Evolutionary conservation across 768 basidiomycete genomes (phyloP).

Genomic region (Butyriboletus loyo): DNA sequence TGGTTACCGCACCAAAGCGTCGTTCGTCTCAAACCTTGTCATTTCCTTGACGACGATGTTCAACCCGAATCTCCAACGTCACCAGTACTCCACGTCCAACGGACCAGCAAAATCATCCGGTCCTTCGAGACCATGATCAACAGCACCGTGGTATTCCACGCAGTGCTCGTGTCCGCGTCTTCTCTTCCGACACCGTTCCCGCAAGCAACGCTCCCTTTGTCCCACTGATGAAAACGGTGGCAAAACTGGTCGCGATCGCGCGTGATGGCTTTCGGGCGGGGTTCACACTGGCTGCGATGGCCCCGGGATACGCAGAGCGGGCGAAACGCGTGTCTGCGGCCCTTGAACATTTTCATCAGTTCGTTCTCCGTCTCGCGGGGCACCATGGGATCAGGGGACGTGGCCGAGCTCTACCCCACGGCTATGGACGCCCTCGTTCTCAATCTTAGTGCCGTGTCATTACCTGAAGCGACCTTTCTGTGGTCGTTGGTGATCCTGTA

Average conservation of each 20-base stretch:
- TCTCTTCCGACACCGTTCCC: not conserved
- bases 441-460: conserved; percentile 3
- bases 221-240: not conserved
- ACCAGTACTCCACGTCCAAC: no score
- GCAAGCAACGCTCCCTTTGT: not conserved
- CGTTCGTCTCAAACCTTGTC: not conserved
- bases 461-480: conserved; percentile 11
- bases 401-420: conserved; percentile 13
- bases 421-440: conserved; percentile 10
- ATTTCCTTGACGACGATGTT: not conserved
- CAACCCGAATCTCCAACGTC: not conserved
- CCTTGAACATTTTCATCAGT: not conserved
- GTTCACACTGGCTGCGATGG: conserved; percentile 6
- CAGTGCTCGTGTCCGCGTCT: not conserved
- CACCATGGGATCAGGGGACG: conserved; percentile 10
- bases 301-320: conserved; percentile 11
- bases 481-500: conserved; percentile 13
- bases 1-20: not conserved
- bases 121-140: conserved; percentile 5
- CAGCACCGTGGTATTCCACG: not conserved
- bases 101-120: not conserved
- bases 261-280: conserved; percentile 2
- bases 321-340: not conserved
- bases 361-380: not conserved
- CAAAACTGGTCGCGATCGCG: not conserved